Evolutionary conservation across 768 basidiomycete genomes (phyloP).

Genomic region (Mycena olivaceomarginata): DNA sequence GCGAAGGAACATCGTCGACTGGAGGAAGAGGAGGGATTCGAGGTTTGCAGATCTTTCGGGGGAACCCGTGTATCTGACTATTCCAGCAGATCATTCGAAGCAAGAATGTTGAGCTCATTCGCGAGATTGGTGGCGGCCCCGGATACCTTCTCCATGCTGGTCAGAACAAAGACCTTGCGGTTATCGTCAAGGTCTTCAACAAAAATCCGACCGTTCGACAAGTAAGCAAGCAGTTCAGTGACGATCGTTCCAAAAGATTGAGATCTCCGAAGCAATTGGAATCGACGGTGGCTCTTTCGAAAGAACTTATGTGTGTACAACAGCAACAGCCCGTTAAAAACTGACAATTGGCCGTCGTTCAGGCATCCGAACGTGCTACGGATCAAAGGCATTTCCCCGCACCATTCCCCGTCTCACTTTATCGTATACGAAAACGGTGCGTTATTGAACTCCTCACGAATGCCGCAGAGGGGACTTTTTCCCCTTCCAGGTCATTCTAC

Average conservation of each 20-base stretch:
- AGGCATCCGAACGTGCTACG: constrained; percentile 5
- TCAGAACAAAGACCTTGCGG: not conserved
- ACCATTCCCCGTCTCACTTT: not conserved
- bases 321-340: not conserved
- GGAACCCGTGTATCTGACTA: no score
- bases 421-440: not conserved
- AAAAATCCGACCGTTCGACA: not conserved
- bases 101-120: not conserved
- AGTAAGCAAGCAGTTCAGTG: not conserved
- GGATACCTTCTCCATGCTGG: no score
- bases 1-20: no score
- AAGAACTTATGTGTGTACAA: not conserved
- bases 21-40: no score
- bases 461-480: no score
- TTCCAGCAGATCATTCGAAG: not conserved
- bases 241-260: not conserved
- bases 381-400: not conserved
- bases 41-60: no score
- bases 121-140: no score
- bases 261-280: not conserved
- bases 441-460: not conserved
- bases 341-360: not conserved
- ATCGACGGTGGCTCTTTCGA: not conserved
- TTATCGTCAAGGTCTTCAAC: constrained; percentile 14
- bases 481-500: not conserved